phyloP scores from a whole-genome alignment of 2,329 filamentous ascomycete genomes.

The Thielaviopsis ethacetica region DNA sequence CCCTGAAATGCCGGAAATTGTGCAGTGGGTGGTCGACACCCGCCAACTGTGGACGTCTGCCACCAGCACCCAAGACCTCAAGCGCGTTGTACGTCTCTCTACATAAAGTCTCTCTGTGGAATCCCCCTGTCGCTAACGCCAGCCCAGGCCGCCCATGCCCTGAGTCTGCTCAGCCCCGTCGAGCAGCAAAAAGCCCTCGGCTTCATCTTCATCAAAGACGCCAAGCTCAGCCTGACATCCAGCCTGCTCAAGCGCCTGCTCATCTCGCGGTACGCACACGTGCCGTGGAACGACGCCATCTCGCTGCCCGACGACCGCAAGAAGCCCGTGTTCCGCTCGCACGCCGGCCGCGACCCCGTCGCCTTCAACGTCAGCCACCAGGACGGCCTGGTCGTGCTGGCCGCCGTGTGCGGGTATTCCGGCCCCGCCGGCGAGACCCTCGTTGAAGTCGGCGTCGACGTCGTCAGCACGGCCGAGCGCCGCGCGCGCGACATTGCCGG shows the following conservation, averaged over 20 bases:
- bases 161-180: slow-evolving; percentile 33
- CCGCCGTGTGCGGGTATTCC: slow-evolving; percentile 30
- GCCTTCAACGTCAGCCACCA: slow-evolving; percentile 68
- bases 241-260: slow-evolving; percentile 58
- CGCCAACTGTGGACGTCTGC: slow-evolving; percentile 39
- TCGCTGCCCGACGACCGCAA: slow-evolving; percentile 38
- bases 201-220: slow-evolving; percentile 53
- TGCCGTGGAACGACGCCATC: slow-evolving; percentile 43
- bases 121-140: not conserved
- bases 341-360: slow-evolving; percentile 29
- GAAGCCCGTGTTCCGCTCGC: slow-evolving; percentile 37
- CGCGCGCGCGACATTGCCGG: slow-evolving; percentile 42
- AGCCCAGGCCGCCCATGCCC: slow-evolving; percentile 38
- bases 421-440: slow-evolving; percentile 14
- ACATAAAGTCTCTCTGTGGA: not conserved
- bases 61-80: slow-evolving; percentile 30
- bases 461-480: slow-evolving; percentile 61
- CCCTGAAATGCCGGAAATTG: slow-evolving; percentile 17
- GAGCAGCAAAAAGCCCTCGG: slow-evolving; percentile 42
- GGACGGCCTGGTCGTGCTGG: slow-evolving; percentile 54
- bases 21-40: slow-evolving; percentile 49
- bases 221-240: slow-evolving; percentile 57
- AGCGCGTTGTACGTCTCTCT: slow-evolving; percentile 24
- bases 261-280: slow-evolving; percentile 38
- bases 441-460: slow-evolving; percentile 49